Conservation (phyloP, 371 early-diverging fungal species). For the Mucor plumbeus region DNA sequence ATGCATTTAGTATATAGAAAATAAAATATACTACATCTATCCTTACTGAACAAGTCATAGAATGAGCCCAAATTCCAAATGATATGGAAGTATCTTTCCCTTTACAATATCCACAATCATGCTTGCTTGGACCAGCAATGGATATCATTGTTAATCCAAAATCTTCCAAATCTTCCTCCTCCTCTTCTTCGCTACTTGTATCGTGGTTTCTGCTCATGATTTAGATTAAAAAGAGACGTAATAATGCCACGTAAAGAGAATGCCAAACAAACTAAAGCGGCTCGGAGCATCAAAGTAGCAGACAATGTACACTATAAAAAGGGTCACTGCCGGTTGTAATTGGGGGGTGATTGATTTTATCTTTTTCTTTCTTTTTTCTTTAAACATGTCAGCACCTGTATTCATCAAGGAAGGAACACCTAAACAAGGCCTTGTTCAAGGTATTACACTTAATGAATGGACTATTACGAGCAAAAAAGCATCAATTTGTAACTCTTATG, state of each 20-base stretch:
- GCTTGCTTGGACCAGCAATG: conserved; percentile 41
- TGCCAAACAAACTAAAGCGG: not conserved
- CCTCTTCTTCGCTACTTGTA: conserved; percentile 11
- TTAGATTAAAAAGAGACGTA: not conserved
- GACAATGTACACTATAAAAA: not conserved
- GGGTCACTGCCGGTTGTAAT: not conserved
- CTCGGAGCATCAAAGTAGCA: not conserved
- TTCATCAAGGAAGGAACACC: conserved; percentile 43
- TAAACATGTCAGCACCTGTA: conserved; percentile 17
- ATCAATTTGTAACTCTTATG: conserved; percentile 71
- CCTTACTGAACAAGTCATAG: conserved; percentile 49
- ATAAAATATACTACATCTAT: not conserved
- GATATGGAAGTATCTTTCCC: conserved; percentile 48
- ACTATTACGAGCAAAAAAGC: conserved; percentile 67
- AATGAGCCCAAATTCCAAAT: conserved; percentile 62
- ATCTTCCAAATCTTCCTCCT: not conserved
- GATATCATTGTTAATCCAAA: conserved; percentile 18
- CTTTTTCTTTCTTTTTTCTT: not conserved
- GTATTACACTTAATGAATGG: conserved; percentile 69
- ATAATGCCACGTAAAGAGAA: conserved; percentile 7
- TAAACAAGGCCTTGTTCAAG: conserved; percentile 45
- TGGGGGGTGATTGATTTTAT: not conserved
- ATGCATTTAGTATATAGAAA: not conserved
- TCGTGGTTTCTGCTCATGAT: conserved; percentile 7
- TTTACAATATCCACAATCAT: conserved; percentile 66